Evolutionary conservation across 345 rosid species (phyloP).

Genomic region (Corymbia maculata): DNA sequence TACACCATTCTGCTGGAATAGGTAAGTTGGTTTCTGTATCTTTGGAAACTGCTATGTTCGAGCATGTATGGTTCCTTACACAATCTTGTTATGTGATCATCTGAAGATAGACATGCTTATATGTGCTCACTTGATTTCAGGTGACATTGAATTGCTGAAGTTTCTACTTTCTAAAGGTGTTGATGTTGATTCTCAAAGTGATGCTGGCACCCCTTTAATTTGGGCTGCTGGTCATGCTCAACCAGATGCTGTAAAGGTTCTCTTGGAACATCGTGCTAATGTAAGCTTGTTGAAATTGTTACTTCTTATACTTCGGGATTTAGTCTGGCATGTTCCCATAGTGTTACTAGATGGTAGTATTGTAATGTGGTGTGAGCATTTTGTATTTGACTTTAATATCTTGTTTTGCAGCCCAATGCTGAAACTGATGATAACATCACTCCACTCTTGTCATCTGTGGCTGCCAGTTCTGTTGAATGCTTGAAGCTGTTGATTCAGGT

Average conservation of each 20-base stretch:
- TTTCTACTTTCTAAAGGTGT: constrained; percentile 57
- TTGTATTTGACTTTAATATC: background rate
- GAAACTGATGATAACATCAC: constrained; percentile 84
- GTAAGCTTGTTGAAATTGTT: constrained; percentile 19
- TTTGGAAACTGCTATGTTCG: background rate
- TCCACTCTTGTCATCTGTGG: constrained; percentile 80
- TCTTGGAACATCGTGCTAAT: constrained; percentile 68
- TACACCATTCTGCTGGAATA: constrained; percentile 86
- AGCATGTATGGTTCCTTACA: background rate
- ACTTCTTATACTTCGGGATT: background rate
- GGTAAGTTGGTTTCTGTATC: constrained; percentile 21
- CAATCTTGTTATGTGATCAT: background rate
- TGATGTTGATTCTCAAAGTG: constrained; percentile 73
- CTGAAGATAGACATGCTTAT: background rate
- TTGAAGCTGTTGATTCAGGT: constrained; percentile 77
- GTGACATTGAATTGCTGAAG: constrained; percentile 54
- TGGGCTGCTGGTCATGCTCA: constrained; percentile 96
- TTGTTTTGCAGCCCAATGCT: constrained; percentile 67
- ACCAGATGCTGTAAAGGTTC: constrained; percentile 59
- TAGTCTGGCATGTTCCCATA: background rate
- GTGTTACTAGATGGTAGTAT: background rate
- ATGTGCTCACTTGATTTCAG: constrained; percentile 11
- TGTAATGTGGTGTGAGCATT: background rate
- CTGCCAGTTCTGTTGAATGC: constrained; percentile 79
- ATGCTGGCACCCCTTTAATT: constrained; percentile 78